phyloP scores from a whole-genome alignment of 2,329 filamentous ascomycete species.

The Aspergillus aculeatinus region DNA sequence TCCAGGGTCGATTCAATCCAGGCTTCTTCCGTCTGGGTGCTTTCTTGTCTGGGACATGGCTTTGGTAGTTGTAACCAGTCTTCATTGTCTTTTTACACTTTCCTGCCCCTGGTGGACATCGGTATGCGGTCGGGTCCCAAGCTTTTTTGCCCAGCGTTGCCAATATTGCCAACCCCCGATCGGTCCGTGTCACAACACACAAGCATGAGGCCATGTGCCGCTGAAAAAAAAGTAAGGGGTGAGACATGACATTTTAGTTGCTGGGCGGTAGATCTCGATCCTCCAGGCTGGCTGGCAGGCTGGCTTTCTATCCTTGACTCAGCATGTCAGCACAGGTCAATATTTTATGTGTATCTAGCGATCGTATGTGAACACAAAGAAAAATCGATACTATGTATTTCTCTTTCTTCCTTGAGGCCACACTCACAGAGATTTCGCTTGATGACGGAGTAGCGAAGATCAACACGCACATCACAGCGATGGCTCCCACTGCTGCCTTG shows the following conservation, averaged over 20 bases:
- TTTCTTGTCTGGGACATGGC: neutral
- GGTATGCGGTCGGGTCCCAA: neutral
- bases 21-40: neutral
- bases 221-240: neutral
- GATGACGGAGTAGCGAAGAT: neutral
- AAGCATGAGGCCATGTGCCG: neutral
- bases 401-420: no score
- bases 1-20: neutral
- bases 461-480: neutral
- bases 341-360: no score
- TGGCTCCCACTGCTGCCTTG: neutral
- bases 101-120: neutral
- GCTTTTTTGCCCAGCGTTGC: slow-evolving; percentile 6
- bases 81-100: neutral
- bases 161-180: neutral
- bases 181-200: neutral
- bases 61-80: neutral
- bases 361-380: no score
- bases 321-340: neutral
- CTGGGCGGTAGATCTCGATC: neutral
- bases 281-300: no score
- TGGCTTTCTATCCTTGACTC: neutral
- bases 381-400: no score
- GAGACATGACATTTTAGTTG: neutral
- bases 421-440: no score